These are phyloP conservation scores for Kockiozyma suomiensis DNA, from an alignment of 805 yeast species.

Conservation along the genomic window DNA sequence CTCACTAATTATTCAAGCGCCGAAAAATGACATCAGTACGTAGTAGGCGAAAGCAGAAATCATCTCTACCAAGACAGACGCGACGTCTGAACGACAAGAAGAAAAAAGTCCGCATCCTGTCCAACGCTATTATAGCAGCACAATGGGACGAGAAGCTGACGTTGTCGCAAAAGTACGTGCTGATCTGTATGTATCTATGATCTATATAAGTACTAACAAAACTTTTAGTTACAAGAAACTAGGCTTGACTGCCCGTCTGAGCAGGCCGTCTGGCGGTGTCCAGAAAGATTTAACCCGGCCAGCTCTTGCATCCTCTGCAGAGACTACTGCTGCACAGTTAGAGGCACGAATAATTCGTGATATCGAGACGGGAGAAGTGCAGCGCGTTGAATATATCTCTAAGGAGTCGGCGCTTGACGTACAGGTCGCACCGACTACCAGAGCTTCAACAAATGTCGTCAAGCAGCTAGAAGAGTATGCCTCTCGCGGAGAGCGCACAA, in stretches of 20 bases:
- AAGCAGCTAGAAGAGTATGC: slow-evolving; percentile 69
- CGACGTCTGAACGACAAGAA: slow-evolving; percentile 71
- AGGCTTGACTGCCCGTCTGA: slow-evolving; percentile 72
- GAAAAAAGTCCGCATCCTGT: slow-evolving; percentile 62
- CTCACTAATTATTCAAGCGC: not conserved
- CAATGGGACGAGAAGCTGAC: slow-evolving; percentile 89
- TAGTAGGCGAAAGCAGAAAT: slow-evolving; percentile 23
- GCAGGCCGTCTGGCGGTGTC: slow-evolving; percentile 76
- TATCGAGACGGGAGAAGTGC: slow-evolving; percentile 11
- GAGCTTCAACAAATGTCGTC: slow-evolving; percentile 58
- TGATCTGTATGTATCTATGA: not conserved
- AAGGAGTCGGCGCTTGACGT: slow-evolving; percentile 45
- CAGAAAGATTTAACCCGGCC: slow-evolving; percentile 51
- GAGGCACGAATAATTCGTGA: slow-evolving; percentile 25
- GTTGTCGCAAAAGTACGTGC: slow-evolving; percentile 63
- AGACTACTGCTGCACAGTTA: not conserved
- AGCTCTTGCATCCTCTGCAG: not conserved
- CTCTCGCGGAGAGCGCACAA: slow-evolving; percentile 43
- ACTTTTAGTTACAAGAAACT: slow-evolving; percentile 60
- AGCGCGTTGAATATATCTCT: slow-evolving; percentile 55
- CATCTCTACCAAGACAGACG: slow-evolving; percentile 51
- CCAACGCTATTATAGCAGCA: slow-evolving; percentile 81
- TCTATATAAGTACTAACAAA: slow-evolving; percentile 3
- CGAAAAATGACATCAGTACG: slow-evolving; percentile 26
- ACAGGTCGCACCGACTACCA: slow-evolving; percentile 34